A percentile compares a stretch with the other conserved stretches of the same genome.
These are phyloP conservation scores for Trifolium repens DNA, from an alignment of 306 rosid genomes.

Conservation along the genomic window DNA sequence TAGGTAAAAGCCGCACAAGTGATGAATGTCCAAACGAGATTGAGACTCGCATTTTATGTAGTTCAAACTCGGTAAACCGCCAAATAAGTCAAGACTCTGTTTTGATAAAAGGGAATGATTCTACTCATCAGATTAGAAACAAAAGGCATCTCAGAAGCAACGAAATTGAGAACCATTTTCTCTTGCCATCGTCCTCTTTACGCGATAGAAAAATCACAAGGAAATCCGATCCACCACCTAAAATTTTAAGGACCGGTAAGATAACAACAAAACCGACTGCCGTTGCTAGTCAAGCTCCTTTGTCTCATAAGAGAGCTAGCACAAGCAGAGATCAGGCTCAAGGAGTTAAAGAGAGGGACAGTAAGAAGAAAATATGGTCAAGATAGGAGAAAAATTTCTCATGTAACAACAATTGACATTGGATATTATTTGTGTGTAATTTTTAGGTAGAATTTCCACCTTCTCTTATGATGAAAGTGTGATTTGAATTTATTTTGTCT, in stretches of 20 bases:
- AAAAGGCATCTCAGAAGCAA: slow-evolving; percentile 68
- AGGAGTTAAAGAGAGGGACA: slow-evolving; percentile 71
- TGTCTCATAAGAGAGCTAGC: slow-evolving; percentile 68
- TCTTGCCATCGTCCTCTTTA: slow-evolving; percentile 40
- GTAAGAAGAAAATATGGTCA: slow-evolving; percentile 79
- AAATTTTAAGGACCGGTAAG: slow-evolving; percentile 56
- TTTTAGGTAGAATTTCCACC: slow-evolving; percentile 3
- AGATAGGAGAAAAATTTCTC: slow-evolving; percentile 47
- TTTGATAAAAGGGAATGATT: slow-evolving; percentile 57
- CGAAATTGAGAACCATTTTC: slow-evolving; percentile 64
- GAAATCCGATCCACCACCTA: slow-evolving; percentile 92
- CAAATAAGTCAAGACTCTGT: slow-evolving; percentile 57
- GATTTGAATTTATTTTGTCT: slow-evolving; percentile 4
- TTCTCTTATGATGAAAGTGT: background rate
- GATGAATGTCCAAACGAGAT: slow-evolving; percentile 57
- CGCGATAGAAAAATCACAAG: slow-evolving; percentile 54
- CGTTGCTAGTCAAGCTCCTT: slow-evolving; percentile 56
- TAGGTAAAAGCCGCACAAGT: slow-evolving; percentile 44
- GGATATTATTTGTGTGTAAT: slow-evolving; percentile 32
- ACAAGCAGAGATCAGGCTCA: slow-evolving; percentile 73
- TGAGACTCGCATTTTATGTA: slow-evolving; percentile 59
- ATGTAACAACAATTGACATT: slow-evolving; percentile 29
- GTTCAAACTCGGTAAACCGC: slow-evolving; percentile 59
- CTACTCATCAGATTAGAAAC: slow-evolving; percentile 58
- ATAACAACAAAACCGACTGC: slow-evolving; percentile 59